These are phyloP conservation scores for Tylopilus subfusipes DNA, from an alignment of 768 basidiomycete species.

Conservation along the genomic window DNA sequence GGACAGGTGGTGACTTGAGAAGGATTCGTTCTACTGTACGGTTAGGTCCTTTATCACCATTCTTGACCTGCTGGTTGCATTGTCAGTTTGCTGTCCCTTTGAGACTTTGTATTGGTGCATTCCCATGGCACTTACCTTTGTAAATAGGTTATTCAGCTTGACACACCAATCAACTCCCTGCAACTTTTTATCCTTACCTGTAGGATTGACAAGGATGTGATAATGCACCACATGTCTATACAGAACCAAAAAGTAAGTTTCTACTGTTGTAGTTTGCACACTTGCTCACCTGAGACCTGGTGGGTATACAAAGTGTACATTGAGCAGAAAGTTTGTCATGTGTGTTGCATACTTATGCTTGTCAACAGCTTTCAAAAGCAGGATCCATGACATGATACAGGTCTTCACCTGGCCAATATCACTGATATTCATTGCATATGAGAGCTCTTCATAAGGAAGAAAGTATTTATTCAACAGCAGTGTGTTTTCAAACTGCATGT, in stretches of 20 bases:
- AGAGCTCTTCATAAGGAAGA: too few species aligned
- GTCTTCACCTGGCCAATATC: conserved; percentile 23
- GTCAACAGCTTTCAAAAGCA: background rate
- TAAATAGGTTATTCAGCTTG: too few species aligned
- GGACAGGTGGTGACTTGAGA: too few species aligned
- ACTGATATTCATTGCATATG: conserved; percentile 31
- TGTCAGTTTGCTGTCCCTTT: too few species aligned
- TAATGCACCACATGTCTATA: background rate
- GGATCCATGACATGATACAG: background rate
- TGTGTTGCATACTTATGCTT: too few species aligned
- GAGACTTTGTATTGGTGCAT: too few species aligned
- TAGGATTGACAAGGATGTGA: background rate
- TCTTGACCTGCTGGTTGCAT: too few species aligned
- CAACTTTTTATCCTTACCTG: background rate
- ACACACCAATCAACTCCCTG: too few species aligned
- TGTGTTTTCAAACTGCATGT: too few species aligned
- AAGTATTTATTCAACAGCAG: too few species aligned
- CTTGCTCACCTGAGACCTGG: background rate
- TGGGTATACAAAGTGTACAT: background rate
- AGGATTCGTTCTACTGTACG: too few species aligned
- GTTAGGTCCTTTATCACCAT: background rate
- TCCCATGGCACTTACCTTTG: too few species aligned
- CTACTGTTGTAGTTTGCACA: background rate
- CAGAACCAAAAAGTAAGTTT: background rate
- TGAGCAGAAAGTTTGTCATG: background rate